Percentiles rank a stretch among this genome's conserved stretches.
Conservation (phyloP, 176 grass and related monocot species). For the Ensete ventricosum region DNA sequence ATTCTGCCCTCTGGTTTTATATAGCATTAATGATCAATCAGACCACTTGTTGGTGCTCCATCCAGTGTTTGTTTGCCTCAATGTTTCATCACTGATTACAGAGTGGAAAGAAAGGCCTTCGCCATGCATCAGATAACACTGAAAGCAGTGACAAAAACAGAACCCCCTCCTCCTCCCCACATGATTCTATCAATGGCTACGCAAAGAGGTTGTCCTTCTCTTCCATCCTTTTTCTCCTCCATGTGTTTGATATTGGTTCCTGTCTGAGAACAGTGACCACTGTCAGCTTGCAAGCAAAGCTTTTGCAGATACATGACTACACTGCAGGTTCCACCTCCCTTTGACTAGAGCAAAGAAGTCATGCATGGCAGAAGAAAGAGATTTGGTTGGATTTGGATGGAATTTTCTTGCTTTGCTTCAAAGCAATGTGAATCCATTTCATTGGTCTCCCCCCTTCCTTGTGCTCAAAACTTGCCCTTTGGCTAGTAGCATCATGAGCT, state of each 20-base stretch:
- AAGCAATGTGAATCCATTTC: not conserved
- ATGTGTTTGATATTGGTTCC: too few relatives aligned
- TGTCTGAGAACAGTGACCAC: not conserved
- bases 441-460: not conserved
- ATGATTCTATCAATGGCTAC: too few relatives aligned
- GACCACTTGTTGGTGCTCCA: not conserved
- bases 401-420: not conserved
- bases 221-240: too few relatives aligned
- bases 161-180: too few relatives aligned
- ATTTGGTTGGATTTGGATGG: not conserved
- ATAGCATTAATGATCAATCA: conserved; percentile 2
- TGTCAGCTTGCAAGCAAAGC: not conserved
- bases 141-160: too few relatives aligned
- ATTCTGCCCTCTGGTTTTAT: too few relatives aligned
- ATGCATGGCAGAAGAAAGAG: not conserved
- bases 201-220: too few relatives aligned
- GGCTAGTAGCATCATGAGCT: not conserved
- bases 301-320: not conserved
- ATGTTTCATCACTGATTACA: not conserved
- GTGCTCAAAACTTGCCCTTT: not conserved
- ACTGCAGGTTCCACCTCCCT: not conserved
- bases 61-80: not conserved
- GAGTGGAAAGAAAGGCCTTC: not conserved
- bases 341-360: not conserved
- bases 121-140: not conserved